Evolutionary conservation across 1,284 basidiomycete species (phyloP), one percentile per base, ranked within the genome.

Genomic region (Lignosus rhinocerotis): DNA sequence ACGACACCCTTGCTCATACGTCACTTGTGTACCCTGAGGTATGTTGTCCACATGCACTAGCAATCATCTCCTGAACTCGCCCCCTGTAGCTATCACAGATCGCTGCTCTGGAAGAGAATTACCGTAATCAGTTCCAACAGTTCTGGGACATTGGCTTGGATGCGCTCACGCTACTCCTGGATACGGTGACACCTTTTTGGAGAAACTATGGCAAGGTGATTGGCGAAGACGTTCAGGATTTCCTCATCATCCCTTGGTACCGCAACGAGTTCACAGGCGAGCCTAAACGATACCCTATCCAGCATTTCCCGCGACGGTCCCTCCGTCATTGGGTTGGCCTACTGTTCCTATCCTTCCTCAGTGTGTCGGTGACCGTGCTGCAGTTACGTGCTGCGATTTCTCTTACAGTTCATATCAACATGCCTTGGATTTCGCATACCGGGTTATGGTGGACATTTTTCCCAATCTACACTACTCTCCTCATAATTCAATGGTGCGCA

Each of bases 251-350:
- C 60, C 89, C 89, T 9, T 80, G 88, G 66, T 91, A 91, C 66
- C 82, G 90, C 43, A 89, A 91, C 69, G 88, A 90, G 66, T 91
- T 90, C 69, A 90, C 88, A 0, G 88, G 88, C 41, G 87, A 89
- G 74, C 58, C 82, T 39, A 86, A 88, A 64, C 78, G 84, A 66
- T 90, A 90, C 67, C 77, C 76, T 5, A 82, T 91, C 66, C 69
- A 71, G 38, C 70, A 67, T 1, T 70, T 90, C 49, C 88, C 88
- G n/a, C 73, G 68, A 56, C 84, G 88, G 25, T 87, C 88, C 2
- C 64, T 81, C 54, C 80, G 78, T 2, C 89, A 91, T 63, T 90
- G 88, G 88, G 64, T 86, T 17, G 82, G 79, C 8, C 77, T 90
- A 17, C 63, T 80, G 11, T 54, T 83, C 16, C 80, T 90, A 56